phyloP scores from a whole-genome alignment of 345 rosid species.

The Heritiera littoralis region DNA sequence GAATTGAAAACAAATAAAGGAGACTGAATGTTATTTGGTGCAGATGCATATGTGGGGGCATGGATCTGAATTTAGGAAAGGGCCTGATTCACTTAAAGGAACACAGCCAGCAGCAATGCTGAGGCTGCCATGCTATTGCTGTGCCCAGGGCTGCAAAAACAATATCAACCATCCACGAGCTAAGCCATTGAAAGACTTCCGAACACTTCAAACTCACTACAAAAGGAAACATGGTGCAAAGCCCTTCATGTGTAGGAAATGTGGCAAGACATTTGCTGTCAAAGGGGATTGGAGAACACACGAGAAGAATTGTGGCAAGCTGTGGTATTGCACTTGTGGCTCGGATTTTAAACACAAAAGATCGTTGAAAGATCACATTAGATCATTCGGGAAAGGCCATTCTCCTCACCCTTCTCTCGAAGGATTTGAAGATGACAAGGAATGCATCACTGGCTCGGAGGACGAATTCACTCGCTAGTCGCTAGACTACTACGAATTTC shows the following conservation, averaged over 20 bases:
- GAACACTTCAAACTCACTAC: slow-evolving; percentile 84
- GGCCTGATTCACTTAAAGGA: slow-evolving; percentile 73
- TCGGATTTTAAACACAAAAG: slow-evolving; percentile 99
- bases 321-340: slow-evolving; percentile 98
- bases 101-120: slow-evolving; percentile 83
- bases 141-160: slow-evolving; percentile 81
- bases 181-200: slow-evolving; percentile 74
- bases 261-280: slow-evolving; percentile 83
- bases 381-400: slow-evolving; percentile 90
- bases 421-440: slow-evolving; percentile 66
- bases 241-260: slow-evolving; percentile 80
- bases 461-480: slow-evolving; percentile 41
- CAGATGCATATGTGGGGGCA: slow-evolving; percentile 97
- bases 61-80: slow-evolving; percentile 77
- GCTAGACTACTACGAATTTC: background rate
- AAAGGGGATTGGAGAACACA: slow-evolving; percentile 99
- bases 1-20: too few species aligned
- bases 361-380: slow-evolving; percentile 93
- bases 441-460: slow-evolving; percentile 61
- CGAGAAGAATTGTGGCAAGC: slow-evolving; percentile 95
- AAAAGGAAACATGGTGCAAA: slow-evolving; percentile 74
- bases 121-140: slow-evolving; percentile 80
- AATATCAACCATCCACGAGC: slow-evolving; percentile 83
- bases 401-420: slow-evolving; percentile 80
- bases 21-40: background rate